phyloP scores from a whole-genome alignment of 2,329 filamentous ascomycete species.

The Mycocentrospora acerina region DNA sequence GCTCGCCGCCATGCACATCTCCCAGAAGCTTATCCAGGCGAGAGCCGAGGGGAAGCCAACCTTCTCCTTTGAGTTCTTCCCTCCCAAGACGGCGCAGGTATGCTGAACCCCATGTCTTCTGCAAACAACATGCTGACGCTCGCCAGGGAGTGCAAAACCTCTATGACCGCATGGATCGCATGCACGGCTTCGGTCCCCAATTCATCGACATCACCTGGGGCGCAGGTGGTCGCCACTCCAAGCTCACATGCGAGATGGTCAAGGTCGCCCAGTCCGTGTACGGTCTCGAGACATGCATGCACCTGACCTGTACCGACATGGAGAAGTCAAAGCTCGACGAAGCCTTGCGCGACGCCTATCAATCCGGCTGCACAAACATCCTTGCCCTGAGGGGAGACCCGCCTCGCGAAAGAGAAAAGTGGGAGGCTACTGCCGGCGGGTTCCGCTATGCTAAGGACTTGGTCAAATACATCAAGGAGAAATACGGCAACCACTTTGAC shows the following conservation, averaged over 20 bases:
- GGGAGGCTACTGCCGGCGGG: constrained; percentile 81
- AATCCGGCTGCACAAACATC: constrained; percentile 96
- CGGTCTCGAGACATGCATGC: constrained; percentile 98
- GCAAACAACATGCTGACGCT: constrained; percentile 10
- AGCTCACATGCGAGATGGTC: constrained; percentile 97
- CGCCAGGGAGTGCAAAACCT: constrained; percentile 87
- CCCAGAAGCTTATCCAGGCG: constrained; percentile 82
- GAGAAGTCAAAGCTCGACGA: constrained; percentile 86
- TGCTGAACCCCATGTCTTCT: not conserved
- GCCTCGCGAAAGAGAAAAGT: constrained; percentile 88
- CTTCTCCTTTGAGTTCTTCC: constrained; percentile 99
- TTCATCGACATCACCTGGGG: constrained; percentile 99
- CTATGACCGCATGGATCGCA: constrained; percentile 99
- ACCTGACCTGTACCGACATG: constrained; percentile 98
- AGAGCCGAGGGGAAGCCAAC: constrained; percentile 77
- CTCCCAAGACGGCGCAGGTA: constrained; percentile 87
- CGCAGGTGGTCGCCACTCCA: constrained; percentile 85
- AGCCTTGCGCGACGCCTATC: constrained; percentile 84
- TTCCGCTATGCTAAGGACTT: constrained; percentile 94
- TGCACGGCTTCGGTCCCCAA: constrained; percentile 89
- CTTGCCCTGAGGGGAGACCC: constrained; percentile 91
- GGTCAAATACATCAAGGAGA: constrained; percentile 76
- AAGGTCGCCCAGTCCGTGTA: constrained; percentile 92
- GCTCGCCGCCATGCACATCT: constrained; percentile 80
- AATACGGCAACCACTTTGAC: constrained; percentile 88